phyloP scores from a whole-genome alignment of 768 basidiomycete genomes.

The Pholiota conissans region DNA sequence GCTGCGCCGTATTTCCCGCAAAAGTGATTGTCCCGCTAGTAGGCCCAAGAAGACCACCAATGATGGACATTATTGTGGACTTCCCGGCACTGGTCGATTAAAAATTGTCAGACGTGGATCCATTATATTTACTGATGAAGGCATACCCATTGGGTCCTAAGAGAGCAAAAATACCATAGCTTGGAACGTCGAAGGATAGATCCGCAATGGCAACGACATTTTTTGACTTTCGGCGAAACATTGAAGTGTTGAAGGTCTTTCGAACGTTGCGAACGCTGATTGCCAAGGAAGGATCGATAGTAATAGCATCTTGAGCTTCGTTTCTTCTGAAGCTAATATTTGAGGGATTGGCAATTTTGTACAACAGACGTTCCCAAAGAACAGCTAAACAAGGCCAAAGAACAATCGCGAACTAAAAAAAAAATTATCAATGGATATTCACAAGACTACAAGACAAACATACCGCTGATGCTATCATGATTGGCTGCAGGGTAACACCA shows the following conservation, averaged over 20 bases:
- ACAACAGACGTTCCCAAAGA: conserved; percentile 26
- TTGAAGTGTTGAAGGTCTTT: background rate
- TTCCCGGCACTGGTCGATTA: conserved; percentile 64
- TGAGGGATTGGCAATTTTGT: background rate
- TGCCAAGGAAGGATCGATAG: conserved; percentile 19
- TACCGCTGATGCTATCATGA: conserved; percentile 67
- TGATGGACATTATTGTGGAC: conserved; percentile 67
- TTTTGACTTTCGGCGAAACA: background rate
- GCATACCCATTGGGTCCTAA: conserved; percentile 70
- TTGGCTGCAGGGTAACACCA: conserved; percentile 47
- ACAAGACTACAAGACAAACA: conserved; percentile 18
- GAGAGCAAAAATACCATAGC: conserved; percentile 73
- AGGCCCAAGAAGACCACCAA: conserved; percentile 61
- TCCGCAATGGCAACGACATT: conserved; percentile 59
- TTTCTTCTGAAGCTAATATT: conserved; percentile 10
- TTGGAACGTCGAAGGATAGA: conserved; percentile 56
- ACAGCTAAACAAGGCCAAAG: conserved; percentile 71
- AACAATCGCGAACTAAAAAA: conserved; percentile 61
- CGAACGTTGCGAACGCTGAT: background rate
- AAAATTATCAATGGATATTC: background rate
- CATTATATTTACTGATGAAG: background rate
- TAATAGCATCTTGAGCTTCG: background rate
- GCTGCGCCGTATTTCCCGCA: conserved; percentile 50
- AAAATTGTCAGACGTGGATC: background rate
- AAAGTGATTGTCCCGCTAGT: conserved; percentile 60